Evolutionary conservation across 2,329 filamentous ascomycete genomes (phyloP).

Genomic region (Rugonectria rugulosa): DNA sequence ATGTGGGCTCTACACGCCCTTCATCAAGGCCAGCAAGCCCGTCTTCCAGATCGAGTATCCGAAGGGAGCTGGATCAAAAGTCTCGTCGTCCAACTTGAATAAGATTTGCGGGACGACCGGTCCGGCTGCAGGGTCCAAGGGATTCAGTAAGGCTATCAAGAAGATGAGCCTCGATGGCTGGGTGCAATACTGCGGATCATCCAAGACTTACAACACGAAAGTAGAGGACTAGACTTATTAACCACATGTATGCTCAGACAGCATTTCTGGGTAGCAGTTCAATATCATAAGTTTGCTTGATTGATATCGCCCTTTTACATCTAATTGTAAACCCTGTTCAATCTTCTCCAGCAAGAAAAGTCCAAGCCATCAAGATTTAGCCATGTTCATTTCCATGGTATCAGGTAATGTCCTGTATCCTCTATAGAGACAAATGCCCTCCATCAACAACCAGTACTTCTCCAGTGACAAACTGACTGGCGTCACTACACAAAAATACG

Average conservation of each 20-base stretch:
- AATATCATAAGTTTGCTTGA: too few relatives aligned
- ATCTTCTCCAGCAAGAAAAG: too few relatives aligned
- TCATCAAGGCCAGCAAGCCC: slow-evolving; percentile 68
- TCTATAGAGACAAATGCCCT: too few relatives aligned
- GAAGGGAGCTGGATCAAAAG: slow-evolving; percentile 52
- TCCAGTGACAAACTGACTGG: slow-evolving; percentile 18
- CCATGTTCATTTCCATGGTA: too few relatives aligned
- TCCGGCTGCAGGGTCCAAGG: slow-evolving; percentile 49
- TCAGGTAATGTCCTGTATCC: too few relatives aligned
- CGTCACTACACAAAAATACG: slow-evolving; percentile 16
- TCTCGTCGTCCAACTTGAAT: slow-evolving; percentile 44
- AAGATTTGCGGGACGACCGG: slow-evolving; percentile 53
- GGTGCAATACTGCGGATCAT: slow-evolving; percentile 62
- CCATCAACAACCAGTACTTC: slow-evolving; percentile 18
- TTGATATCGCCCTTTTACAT: too few relatives aligned
- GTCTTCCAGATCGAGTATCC: slow-evolving; percentile 80
- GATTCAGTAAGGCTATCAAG: slow-evolving; percentile 72
- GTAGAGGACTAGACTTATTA: too few relatives aligned
- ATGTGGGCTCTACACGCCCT: slow-evolving; percentile 64
- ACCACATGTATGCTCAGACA: too few relatives aligned
- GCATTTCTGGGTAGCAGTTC: too few relatives aligned
- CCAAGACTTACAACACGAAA: slow-evolving; percentile 40
- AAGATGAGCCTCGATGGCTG: slow-evolving; percentile 69
- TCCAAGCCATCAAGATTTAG: too few relatives aligned
- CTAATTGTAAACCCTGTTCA: too few relatives aligned